Evolutionary conservation across 1,284 basidiomycete genomes (phyloP).

Genomic region (Sporisorium exsertum): DNA sequence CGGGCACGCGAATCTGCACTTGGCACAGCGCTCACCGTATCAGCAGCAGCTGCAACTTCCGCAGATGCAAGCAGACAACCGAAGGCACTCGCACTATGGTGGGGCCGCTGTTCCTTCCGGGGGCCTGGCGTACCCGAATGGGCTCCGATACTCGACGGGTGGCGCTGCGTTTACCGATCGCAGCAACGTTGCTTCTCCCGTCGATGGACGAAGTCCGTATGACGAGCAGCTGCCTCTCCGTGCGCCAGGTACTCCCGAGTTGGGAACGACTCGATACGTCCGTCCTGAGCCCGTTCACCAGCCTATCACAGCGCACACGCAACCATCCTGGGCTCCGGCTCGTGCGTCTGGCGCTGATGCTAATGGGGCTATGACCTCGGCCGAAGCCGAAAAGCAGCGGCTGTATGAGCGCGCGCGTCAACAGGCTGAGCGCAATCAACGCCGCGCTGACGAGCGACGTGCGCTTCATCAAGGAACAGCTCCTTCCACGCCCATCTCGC

Average conservation of each 20-base stretch:
- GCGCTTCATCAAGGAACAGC: constrained; percentile 23
- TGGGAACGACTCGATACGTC: constrained; percentile 27
- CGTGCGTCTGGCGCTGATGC: not conserved
- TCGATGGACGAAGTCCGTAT: constrained; percentile 17
- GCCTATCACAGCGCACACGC: constrained; percentile 7
- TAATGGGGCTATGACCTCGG: constrained; percentile 26
- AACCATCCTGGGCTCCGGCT: not conserved
- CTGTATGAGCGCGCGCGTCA: constrained; percentile 63
- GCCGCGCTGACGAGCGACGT: constrained; percentile 52
- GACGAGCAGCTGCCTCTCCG: constrained; percentile 21
- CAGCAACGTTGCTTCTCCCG: constrained; percentile 17
- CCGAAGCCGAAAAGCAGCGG: constrained; percentile 62
- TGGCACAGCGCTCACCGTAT: constrained; percentile 14
- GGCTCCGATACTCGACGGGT: constrained; percentile 9
- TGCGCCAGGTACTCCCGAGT: constrained; percentile 20
- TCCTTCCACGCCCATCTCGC: constrained; percentile 8
- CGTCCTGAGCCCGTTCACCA: constrained; percentile 39
- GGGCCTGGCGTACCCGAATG: constrained; percentile 2
- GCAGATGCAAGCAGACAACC: constrained; percentile 10
- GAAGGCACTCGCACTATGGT: constrained; percentile 22
- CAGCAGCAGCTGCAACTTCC: constrained; percentile 13
- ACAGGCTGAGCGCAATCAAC: constrained; percentile 62
- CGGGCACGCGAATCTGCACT: constrained; percentile 9
- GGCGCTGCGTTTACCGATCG: constrained; percentile 12
- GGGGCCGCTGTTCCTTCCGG: constrained; percentile 8